Evolutionary conservation across 331 rosid species (phyloP), one percentile per base, ranked within the genome.

Genomic region (Dryas integrifolia): DNA sequence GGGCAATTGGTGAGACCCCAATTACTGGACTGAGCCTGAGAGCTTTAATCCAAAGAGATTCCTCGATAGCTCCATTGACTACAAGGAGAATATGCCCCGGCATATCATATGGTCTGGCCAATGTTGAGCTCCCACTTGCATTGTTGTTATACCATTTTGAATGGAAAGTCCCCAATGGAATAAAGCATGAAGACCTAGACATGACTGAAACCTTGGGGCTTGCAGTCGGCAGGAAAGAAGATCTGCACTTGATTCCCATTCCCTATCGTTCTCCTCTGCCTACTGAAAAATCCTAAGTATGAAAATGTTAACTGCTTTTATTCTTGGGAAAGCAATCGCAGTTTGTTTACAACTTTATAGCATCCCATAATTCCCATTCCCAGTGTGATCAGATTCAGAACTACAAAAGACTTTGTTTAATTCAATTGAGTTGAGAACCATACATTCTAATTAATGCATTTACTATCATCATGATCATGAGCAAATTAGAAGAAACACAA

Each of bases 1-100:
- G 92, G 92, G 87, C 87, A 9, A 70, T 85, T 39, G 84, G 78
- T 65, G 92, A 84, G 90, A 86, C 72, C 77, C 88, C 61, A 76
- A 56, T 0, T 52, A 69, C 9, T 88, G 88, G 93, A 60, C 2
- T n/a, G 84, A 88, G 3, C 78, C 87, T 0, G 86, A 80, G 41
- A 82, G 58, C 11, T 85, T 87, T 60, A 43, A 81, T 15, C 89
- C 92, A 0, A 82, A 86, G 52, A 78, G 93, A 52, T 88, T 86
- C 56, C 43, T 76, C 3, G 83, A 61, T 7, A 62, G 55, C 57
- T 5, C 61, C 4, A 5, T 84, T 61, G 89, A 84, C 41, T 84
- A 40, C 24, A 84, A 64, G 89, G 58, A 84, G 93, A 73, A 82
- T 86, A 35, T 88, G 91, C 43, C 94, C 86, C 0, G 90, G 90